A percentile compares a stretch with the other conserved stretches of the same genome.
Evolutionary conservation across 140 eudicot species (phyloP).

Genomic region (Anethum foeniculum): DNA sequence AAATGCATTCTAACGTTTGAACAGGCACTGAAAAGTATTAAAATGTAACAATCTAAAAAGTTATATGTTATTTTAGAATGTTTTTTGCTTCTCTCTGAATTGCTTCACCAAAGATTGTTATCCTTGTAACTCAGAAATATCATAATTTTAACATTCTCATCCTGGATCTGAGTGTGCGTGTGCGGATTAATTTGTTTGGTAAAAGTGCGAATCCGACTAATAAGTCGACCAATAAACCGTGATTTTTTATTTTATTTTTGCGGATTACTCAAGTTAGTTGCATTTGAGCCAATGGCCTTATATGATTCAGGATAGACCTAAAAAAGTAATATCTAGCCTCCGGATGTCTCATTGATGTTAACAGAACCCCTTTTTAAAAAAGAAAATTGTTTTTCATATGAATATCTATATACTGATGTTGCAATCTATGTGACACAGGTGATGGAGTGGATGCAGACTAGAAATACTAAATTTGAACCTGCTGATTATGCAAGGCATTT

Average conservation of each 20-base stretch:
- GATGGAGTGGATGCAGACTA: slow-evolving; percentile 79
- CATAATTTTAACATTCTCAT: not conserved
- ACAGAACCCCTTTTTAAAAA: not conserved
- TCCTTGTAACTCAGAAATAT: not conserved
- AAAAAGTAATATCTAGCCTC: not conserved
- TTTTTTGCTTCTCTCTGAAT: not conserved
- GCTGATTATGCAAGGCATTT: slow-evolving; percentile 46
- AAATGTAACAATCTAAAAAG: not conserved
- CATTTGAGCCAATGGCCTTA: not conserved
- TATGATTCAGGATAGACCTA: not conserved
- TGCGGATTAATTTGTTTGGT: not conserved
- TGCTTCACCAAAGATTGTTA: not conserved
- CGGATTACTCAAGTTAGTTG: not conserved
- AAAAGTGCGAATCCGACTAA: not conserved
- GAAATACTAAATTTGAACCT: slow-evolving; percentile 31
- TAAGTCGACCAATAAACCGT: not conserved
- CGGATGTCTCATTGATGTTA: not conserved
- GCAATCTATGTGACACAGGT: slow-evolving; percentile 34
- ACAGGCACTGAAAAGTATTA: not conserved
- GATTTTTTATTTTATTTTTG: not conserved
- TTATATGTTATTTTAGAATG: not conserved
- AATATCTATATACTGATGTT: not conserved
- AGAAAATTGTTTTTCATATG: not conserved
- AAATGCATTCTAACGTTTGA: not conserved
- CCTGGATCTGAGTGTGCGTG: not conserved